Percentiles rank a stretch among this genome's conserved stretches.
Evolutionary conservation across 2,329 filamentous ascomycete species (phyloP).

Genomic region (Myriosclerotinia duriaeana): DNA sequence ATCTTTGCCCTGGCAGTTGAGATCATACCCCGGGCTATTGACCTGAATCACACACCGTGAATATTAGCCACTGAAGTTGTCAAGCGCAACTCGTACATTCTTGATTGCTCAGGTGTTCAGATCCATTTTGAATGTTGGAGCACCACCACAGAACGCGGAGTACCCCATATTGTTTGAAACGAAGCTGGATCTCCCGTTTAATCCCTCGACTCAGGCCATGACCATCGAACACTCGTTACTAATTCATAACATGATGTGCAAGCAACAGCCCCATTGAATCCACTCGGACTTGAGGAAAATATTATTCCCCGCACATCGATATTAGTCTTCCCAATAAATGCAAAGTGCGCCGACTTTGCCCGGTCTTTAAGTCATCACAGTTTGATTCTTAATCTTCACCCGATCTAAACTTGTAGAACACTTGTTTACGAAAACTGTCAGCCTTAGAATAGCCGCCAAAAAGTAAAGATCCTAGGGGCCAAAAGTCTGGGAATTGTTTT

Average conservation of each 20-base stretch:
- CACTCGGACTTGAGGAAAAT: not conserved
- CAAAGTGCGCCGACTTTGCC: not conserved
- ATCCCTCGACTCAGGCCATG: not conserved
- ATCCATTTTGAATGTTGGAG: too few relatives aligned
- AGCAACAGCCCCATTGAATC: not conserved
- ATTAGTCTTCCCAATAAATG: not conserved
- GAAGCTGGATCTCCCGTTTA: not conserved
- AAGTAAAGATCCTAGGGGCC: not conserved
- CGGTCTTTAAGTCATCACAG: not conserved
- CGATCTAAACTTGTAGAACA: not conserved
- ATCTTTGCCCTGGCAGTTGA: not conserved
- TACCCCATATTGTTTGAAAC: not conserved
- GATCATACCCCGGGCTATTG: not conserved
- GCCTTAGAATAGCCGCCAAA: not conserved
- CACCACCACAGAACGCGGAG: not conserved
- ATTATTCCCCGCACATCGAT: not conserved
- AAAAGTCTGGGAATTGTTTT: not conserved
- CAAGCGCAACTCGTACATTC: not conserved
- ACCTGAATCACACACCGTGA: too few relatives aligned
- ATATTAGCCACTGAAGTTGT: not conserved
- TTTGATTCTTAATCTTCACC: not conserved
- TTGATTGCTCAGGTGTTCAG: not conserved
- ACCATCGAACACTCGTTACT: not conserved
- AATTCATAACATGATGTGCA: not conserved
- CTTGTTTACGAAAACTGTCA: not conserved